phyloP scores from a whole-genome alignment of 176 grass and related monocot species.

The Lolium rigidum region DNA sequence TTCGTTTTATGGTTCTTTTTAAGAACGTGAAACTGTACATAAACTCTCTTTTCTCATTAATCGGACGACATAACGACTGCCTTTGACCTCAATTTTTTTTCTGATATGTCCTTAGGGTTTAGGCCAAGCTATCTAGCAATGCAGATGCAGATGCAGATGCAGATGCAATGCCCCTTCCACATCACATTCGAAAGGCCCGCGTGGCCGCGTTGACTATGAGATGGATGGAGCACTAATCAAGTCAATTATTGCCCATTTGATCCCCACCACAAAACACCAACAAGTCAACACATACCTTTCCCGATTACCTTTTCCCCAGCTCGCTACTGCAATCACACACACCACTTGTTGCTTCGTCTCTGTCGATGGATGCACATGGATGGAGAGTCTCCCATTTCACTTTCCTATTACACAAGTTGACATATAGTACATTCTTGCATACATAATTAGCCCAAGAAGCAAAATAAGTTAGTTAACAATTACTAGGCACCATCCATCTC shows the following conservation, averaged over 20 bases:
- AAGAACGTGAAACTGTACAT: no score
- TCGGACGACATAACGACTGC: no score
- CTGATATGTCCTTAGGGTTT: no score
- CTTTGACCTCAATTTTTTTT: no score
- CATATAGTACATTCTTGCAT: background rate
- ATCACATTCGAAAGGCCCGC: background rate
- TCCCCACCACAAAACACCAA: background rate
- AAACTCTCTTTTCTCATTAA: no score
- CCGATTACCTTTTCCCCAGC: background rate
- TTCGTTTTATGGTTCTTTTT: no score
- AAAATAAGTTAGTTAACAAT: background rate
- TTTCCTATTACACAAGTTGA: background rate
- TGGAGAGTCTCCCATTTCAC: background rate
- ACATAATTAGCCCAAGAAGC: background rate
- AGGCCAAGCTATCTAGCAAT: background rate
- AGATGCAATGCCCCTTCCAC: background rate
- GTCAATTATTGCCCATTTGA: background rate
- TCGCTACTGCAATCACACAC: no score
- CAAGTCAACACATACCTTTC: conserved; percentile 21
- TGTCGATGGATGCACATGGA: background rate
- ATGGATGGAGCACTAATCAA: background rate
- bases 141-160: no score
- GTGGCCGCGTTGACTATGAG: conserved; percentile 6
- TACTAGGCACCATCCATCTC: background rate
- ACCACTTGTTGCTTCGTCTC: no score